Percentiles rank a stretch among this genome's conserved stretches.
Evolutionary conservation across 78 protist genomes (phyloP).

Genomic region (slime mould (Dictyostelium discoideum)): DNA sequence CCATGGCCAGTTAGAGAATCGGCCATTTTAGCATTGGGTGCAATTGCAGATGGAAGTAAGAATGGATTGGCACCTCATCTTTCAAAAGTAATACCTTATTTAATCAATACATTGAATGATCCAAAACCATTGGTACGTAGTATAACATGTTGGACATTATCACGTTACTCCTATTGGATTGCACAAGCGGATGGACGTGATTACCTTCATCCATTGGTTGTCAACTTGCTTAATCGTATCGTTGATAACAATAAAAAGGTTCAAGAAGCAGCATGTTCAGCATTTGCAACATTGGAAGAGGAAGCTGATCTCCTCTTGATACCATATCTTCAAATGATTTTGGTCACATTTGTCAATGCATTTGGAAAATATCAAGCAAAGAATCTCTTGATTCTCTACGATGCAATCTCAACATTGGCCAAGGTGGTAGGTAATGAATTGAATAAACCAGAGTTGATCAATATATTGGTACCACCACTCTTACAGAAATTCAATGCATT

Average conservation of each 20-base stretch:
- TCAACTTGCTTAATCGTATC: slow-evolving; percentile 82
- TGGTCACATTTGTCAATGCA: slow-evolving; percentile 82
- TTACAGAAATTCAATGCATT: slow-evolving; percentile 80
- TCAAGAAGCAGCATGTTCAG: slow-evolving; percentile 94
- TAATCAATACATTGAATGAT: slow-evolving; percentile 74
- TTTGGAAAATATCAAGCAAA: slow-evolving; percentile 85
- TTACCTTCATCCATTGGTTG: slow-evolving; percentile 23
- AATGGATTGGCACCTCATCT: slow-evolving; percentile 79
- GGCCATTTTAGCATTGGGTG: slow-evolving; percentile 90
- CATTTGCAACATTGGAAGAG: slow-evolving; percentile 93
- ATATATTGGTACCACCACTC: slow-evolving; percentile 86
- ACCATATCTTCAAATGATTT: slow-evolving; percentile 77
- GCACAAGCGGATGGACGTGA: background rate
- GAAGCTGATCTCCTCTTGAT: slow-evolving; percentile 55
- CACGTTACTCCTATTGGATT: slow-evolving; percentile 81
- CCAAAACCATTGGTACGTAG: slow-evolving; percentile 86
- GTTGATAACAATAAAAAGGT: slow-evolving; percentile 87
- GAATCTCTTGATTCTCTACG: slow-evolving; percentile 90
- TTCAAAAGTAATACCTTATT: slow-evolving; percentile 69
- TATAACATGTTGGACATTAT: slow-evolving; percentile 94
- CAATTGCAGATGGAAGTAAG: slow-evolving; percentile 83
- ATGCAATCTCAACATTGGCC: slow-evolving; percentile 90
- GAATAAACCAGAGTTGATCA: slow-evolving; percentile 76
- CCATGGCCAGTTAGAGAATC: slow-evolving; percentile 79
- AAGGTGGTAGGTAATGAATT: slow-evolving; percentile 84